phyloP scores from a whole-genome alignment of 495 filamentous ascomycete genomes.

The Penicillium samsonianum region DNA sequence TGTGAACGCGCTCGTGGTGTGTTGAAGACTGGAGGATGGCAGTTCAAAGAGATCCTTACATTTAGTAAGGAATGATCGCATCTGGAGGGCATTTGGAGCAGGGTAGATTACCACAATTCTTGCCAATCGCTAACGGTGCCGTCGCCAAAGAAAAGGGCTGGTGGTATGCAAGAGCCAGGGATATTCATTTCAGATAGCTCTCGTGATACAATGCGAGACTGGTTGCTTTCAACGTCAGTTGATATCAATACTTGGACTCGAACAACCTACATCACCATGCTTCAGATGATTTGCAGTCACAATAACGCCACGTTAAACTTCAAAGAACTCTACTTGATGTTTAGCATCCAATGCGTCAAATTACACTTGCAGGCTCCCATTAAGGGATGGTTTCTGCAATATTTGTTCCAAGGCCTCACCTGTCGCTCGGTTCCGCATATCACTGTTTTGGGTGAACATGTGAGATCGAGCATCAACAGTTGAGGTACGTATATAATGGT shows the following conservation, averaged over 20 bases:
- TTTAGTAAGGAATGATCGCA: background rate
- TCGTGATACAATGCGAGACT: background rate
- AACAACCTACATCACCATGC: background rate
- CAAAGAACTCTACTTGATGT: background rate
- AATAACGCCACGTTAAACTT: background rate
- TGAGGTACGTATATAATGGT: background rate
- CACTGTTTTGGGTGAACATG: too few species aligned
- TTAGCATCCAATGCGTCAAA: conserved; percentile 1
- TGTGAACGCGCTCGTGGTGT: background rate
- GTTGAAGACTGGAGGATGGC: background rate
- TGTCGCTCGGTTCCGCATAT: too few species aligned
- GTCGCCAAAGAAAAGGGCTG: background rate
- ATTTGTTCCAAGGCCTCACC: too few species aligned
- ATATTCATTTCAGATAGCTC: background rate
- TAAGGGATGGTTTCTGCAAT: too few species aligned
- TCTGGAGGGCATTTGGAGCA: background rate
- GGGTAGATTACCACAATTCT: conserved; percentile 1
- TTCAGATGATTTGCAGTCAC: conserved; percentile 1
- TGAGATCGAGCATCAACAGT: too few species aligned
- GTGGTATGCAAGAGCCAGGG: background rate
- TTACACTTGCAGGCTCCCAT: background rate
- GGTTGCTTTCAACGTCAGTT: too few species aligned
- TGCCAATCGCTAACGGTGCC: background rate
- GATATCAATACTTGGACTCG: background rate
- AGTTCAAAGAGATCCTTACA: background rate